Percentiles rank a stretch among this genome's conserved stretches.
Conservation (phyloP, 768 basidiomycete genomes). For the Mycena venus region DNA sequence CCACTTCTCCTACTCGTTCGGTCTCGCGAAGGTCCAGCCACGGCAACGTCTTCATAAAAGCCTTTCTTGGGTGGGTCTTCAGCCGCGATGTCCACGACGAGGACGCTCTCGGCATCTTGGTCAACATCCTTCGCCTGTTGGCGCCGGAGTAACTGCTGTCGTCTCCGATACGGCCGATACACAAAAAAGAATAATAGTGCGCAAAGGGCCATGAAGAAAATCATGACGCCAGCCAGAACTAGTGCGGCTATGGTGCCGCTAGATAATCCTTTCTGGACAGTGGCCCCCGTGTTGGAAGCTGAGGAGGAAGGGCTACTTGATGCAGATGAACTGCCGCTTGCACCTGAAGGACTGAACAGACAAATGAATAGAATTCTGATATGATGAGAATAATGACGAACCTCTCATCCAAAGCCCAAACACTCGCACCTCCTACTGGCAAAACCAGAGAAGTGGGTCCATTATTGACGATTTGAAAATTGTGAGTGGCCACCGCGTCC, state of each 20-base stretch:
- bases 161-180: constrained; percentile 61
- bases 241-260: constrained; percentile 78
- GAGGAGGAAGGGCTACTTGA: constrained; percentile 36
- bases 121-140: constrained; percentile 21
- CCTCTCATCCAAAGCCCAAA: constrained; percentile 38
- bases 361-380: not conserved
- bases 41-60: constrained; percentile 10
- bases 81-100: constrained; percentile 32
- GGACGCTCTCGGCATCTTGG: constrained; percentile 37
- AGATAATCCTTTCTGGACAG: constrained; percentile 44
- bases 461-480: constrained; percentile 68
- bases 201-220: constrained; percentile 58
- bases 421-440: constrained; percentile 63
- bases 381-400: constrained; percentile 42
- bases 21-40: constrained; percentile 31
- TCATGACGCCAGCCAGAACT: constrained; percentile 67
- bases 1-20: constrained; percentile 52
- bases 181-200: constrained; percentile 59
- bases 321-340: constrained; percentile 23
- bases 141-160: constrained; percentile 34
- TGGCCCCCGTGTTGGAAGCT: constrained; percentile 23
- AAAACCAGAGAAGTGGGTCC: constrained; percentile 65
- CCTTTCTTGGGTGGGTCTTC: constrained; percentile 8
- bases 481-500: constrained; percentile 62
- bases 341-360: not conserved